Percentiles rank a stretch among this genome's conserved stretches.
phyloP scores from a whole-genome alignment of 176 grass and related monocot species.

The Luzula sylvatica region DNA sequence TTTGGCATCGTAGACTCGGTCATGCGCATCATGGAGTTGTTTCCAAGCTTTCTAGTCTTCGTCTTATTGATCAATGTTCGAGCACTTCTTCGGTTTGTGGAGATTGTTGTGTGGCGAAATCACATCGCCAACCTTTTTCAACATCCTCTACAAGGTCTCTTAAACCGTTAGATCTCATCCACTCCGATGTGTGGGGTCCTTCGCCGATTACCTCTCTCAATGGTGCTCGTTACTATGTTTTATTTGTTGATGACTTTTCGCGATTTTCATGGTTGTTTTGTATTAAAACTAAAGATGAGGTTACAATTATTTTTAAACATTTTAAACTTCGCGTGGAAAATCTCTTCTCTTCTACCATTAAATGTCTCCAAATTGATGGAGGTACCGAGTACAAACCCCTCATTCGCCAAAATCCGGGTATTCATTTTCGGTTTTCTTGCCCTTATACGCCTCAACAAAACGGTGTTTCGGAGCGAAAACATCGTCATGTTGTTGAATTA shows the following conservation, averaged over 20 bases:
- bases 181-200: background rate
- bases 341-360: background rate
- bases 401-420: background rate
- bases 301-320: background rate
- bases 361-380: background rate
- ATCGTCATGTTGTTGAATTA: background rate
- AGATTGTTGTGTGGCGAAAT: background rate
- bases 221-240: background rate
- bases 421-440: background rate
- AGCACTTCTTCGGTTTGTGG: background rate
- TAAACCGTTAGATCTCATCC: background rate
- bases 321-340: conserved; percentile 5
- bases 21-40: too few species aligned
- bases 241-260: conserved; percentile 12
- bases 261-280: background rate
- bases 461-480: background rate
- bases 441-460: background rate
- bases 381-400: background rate
- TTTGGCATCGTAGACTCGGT: too few species aligned
- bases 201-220: background rate
- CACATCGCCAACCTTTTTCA: background rate
- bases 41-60: too few species aligned
- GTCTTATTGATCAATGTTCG: too few species aligned
- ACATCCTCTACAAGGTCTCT: background rate
- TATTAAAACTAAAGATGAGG: background rate